phyloP scores from a whole-genome alignment of 305 asterid species.

The Fraxinus xanthoxyloides region DNA sequence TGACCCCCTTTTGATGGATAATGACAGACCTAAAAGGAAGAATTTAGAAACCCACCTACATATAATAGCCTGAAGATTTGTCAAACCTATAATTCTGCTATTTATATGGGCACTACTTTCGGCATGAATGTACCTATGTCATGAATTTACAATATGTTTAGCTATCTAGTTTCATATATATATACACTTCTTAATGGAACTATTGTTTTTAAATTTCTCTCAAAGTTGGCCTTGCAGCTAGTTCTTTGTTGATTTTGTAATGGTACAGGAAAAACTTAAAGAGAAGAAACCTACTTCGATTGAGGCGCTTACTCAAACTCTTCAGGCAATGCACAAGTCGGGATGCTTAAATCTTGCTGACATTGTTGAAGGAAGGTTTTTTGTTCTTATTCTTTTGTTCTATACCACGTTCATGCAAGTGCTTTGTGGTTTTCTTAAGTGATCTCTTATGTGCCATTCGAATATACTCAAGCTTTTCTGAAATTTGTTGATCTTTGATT shows the following conservation, averaged over 20 bases:
- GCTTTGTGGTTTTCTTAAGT: background rate
- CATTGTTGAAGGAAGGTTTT: constrained; percentile 85
- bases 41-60: background rate
- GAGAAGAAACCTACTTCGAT: constrained; percentile 88
- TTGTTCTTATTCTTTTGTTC: background rate
- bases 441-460: background rate
- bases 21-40: background rate
- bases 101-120: background rate
- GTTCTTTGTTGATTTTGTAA: constrained; percentile 13
- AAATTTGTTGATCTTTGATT: background rate
- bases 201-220: background rate
- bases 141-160: background rate
- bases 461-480: background rate
- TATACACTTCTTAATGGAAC: background rate
- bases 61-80: constrained; percentile 9
- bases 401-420: too few species aligned
- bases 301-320: constrained; percentile 83
- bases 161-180: background rate
- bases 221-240: constrained; percentile 5
- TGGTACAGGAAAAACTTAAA: constrained; percentile 84
- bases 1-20: background rate
- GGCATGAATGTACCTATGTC: background rate
- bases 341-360: constrained; percentile 88
- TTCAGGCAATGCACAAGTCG: constrained; percentile 94
- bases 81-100: constrained; percentile 3